phyloP scores from a whole-genome alignment of 345 rosid species.

The Brassica carinata region DNA sequence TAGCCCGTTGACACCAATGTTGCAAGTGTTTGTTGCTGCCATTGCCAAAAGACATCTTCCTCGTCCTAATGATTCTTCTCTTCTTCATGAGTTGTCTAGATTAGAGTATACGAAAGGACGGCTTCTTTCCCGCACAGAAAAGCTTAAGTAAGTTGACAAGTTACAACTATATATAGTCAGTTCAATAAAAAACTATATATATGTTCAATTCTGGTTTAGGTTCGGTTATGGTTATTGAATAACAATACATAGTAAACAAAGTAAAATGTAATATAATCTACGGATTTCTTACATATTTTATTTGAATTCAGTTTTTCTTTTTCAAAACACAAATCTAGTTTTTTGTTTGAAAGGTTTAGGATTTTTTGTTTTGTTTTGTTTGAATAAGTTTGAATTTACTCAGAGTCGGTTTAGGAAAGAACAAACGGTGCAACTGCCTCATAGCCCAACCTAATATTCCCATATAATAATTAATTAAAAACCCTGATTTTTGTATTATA shows the following conservation, averaged over 20 bases:
- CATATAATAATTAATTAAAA: neutral
- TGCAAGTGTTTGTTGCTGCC: constrained; percentile 82
- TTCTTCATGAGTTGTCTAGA: constrained; percentile 55
- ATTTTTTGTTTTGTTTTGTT: neutral
- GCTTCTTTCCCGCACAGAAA: constrained; percentile 65
- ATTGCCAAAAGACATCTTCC: constrained; percentile 68
- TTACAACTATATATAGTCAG: neutral
- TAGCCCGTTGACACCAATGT: constrained; percentile 83
- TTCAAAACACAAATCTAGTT: neutral
- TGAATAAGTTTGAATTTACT: neutral
- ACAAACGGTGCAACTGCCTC: neutral
- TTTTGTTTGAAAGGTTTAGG: neutral
- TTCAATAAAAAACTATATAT: neutral
- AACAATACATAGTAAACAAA: neutral
- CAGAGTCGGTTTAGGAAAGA: neutral
- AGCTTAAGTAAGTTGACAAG: constrained; percentile 59
- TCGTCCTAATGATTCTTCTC: constrained; percentile 54
- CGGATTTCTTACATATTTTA: neutral
- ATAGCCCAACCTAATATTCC: neutral
- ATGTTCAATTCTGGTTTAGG: neutral
- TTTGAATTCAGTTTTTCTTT: neutral
- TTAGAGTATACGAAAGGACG: constrained; percentile 50
- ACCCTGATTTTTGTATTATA: neutral
- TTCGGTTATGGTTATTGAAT: neutral
- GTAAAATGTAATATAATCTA: neutral